phyloP scores from a whole-genome alignment of 73 alveolate genomes.

The Tetrahymena elliotti region DNA sequence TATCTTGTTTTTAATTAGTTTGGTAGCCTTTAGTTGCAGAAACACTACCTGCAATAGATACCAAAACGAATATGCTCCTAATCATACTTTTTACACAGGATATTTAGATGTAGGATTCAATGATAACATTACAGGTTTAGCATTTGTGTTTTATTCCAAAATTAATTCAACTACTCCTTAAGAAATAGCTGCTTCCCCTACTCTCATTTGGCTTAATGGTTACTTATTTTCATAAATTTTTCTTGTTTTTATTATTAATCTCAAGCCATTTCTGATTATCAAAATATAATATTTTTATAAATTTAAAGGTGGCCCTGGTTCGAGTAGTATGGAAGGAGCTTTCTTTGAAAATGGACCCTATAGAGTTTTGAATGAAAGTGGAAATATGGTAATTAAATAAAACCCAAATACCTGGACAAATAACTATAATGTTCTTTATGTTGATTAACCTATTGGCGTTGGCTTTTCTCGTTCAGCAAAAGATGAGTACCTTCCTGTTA shows the following conservation, averaged over 20 bases:
- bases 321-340: constrained; percentile 65
- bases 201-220: not conserved
- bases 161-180: not conserved
- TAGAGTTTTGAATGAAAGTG: not conserved
- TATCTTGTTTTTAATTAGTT: not conserved
- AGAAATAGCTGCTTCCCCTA: not conserved
- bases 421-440: not conserved
- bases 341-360: constrained; percentile 79
- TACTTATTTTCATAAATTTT: not conserved
- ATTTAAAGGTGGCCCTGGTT: constrained; percentile 84
- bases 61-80: not conserved
- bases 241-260: not conserved
- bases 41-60: not conserved
- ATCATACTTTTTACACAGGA: not conserved
- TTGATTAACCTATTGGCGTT: not conserved
- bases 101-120: not conserved
- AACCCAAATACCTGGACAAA: not conserved
- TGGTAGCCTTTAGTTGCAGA: not conserved
- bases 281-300: not conserved
- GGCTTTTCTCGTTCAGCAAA: not conserved
- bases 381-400: not conserved
- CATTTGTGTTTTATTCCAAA: not conserved
- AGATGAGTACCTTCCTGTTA: not conserved
- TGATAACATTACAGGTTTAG: not conserved
- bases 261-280: not conserved